Evolutionary conservation across 1,284 basidiomycete species (phyloP).

Genomic region (Testicularia cyperi): DNA sequence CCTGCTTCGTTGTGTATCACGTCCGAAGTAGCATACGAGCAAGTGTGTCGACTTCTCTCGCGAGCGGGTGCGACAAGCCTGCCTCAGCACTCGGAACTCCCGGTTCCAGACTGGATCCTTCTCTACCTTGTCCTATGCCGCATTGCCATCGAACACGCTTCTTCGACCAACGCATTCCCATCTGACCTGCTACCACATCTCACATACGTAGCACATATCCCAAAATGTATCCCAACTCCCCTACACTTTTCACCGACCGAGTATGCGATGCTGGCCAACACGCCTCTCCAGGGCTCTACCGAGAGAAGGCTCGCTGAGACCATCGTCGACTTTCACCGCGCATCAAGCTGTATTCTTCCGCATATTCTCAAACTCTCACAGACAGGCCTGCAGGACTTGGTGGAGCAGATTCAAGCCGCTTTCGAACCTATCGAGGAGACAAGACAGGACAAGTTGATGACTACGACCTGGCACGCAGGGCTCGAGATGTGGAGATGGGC

Average conservation of each 20-base stretch:
- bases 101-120: conserved; percentile 22
- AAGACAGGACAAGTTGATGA: conserved; percentile 4
- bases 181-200: conserved; percentile 6
- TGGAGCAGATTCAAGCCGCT: background rate
- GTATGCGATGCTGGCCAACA: conserved; percentile 23
- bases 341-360: too few species aligned
- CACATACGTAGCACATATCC: conserved; percentile 38
- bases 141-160: conserved; percentile 1
- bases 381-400: too few species aligned
- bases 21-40: conserved; percentile 1
- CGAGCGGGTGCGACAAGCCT: too few species aligned
- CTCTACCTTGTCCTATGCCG: conserved; percentile 21
- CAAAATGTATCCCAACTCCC: conserved; percentile 25
- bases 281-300: conserved; percentile 34
- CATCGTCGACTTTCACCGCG: conserved; percentile 5
- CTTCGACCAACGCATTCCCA: background rate
- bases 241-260: conserved; percentile 32
- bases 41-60: too few species aligned
- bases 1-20: conserved; percentile 25
- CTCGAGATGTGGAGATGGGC: conserved; percentile 46
- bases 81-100: too few species aligned
- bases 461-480: conserved; percentile 4
- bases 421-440: too few species aligned
- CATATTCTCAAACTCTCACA: too few species aligned
- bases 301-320: conserved; percentile 18